phyloP scores from a whole-genome alignment of 768 basidiomycete genomes.

The Boletus bicolor region DNA sequence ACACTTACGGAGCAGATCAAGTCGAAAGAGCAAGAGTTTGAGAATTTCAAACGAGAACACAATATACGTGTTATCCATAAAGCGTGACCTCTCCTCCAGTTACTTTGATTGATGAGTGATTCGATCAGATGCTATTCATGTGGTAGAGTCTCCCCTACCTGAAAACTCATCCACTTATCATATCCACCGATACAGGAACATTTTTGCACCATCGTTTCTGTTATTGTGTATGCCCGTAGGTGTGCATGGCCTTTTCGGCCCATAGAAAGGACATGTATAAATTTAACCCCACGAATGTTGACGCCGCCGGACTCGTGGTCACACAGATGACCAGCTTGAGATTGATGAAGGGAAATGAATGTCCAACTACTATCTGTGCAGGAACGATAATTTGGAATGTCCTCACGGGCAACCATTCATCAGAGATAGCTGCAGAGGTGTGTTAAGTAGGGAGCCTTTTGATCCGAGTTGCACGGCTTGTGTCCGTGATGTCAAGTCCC shows the following conservation, averaged over 20 bases:
- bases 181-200: not conserved
- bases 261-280: not conserved
- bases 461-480: not conserved
- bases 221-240: not conserved
- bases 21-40: constrained; percentile 80
- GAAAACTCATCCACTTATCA: not conserved
- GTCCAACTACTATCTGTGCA: not conserved
- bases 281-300: not conserved
- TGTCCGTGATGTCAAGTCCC: constrained; percentile 7
- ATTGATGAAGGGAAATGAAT: not conserved
- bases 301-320: not conserved
- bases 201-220: not conserved
- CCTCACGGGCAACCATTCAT: not conserved
- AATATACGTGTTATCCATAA: constrained; percentile 60
- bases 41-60: constrained; percentile 74
- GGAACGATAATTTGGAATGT: not conserved
- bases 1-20: constrained; percentile 86
- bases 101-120: constrained; percentile 1
- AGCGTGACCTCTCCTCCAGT: constrained; percentile 17
- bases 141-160: not conserved
- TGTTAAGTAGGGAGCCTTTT: not conserved
- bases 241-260: not conserved
- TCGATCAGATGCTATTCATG: not conserved
- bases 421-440: not conserved
- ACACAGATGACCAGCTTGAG: not conserved